Evolutionary conservation across 805 yeast species (phyloP).

Genomic region (Sugiyamaella marilandica): DNA sequence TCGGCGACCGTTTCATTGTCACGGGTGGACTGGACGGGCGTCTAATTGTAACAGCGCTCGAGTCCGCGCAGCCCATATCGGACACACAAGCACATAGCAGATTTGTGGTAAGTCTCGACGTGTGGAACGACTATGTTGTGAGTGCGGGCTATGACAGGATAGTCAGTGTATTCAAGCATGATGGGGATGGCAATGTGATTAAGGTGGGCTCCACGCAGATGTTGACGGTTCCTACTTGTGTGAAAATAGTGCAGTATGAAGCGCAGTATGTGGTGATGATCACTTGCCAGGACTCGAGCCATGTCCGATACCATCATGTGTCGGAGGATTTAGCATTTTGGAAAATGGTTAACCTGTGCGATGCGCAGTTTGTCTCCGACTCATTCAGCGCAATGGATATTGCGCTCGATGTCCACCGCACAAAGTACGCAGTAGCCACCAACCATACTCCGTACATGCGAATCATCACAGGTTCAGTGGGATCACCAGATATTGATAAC

Average conservation of each 20-base stretch:
- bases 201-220: neutral
- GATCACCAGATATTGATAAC: conserved; percentile 33
- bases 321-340: conserved; percentile 31
- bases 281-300: conserved; percentile 57
- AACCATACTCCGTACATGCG: conserved; percentile 78
- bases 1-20: conserved; percentile 31
- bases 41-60: conserved; percentile 26
- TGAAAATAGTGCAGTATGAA: conserved; percentile 3
- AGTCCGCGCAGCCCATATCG: conserved; percentile 16
- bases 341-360: conserved; percentile 57
- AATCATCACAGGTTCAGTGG: conserved; percentile 44
- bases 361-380: conserved; percentile 59
- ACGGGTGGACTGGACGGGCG: conserved; percentile 54
- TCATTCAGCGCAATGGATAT: conserved; percentile 57
- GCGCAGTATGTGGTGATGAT: conserved; percentile 42
- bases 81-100: conserved; percentile 36
- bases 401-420: conserved; percentile 22
- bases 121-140: conserved; percentile 37
- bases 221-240: conserved; percentile 13
- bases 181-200: neutral
- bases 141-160: conserved; percentile 33
- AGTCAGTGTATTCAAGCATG: conserved; percentile 17
- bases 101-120: conserved; percentile 35
- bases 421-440: conserved; percentile 55
- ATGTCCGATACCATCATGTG: conserved; percentile 42